Percentiles rank a stretch among this genome's conserved stretches.
These are phyloP conservation scores for Aspergillus cejpii DNA, from an alignment of 2,329 filamentous ascomycete species.

Conservation along the genomic window DNA sequence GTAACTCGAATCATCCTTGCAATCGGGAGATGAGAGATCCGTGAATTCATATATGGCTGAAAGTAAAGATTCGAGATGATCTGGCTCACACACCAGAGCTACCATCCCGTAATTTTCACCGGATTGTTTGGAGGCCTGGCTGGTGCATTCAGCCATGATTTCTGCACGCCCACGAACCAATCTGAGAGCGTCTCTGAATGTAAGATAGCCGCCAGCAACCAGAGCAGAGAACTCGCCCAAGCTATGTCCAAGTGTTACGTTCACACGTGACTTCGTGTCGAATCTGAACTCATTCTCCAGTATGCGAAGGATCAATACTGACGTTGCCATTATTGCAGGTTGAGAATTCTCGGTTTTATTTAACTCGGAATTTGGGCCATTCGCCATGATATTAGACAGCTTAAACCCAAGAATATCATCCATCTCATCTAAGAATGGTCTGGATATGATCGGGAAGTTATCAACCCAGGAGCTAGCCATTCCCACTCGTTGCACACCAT, in stretches of 20 bases:
- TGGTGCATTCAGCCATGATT: constrained; percentile 72
- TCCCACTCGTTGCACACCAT: constrained; percentile 82
- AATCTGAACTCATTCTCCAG: constrained; percentile 82
- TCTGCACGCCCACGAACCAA: constrained; percentile 73
- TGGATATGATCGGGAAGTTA: constrained; percentile 71
- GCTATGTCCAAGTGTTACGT: constrained; percentile 83
- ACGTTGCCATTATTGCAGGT: constrained; percentile 93
- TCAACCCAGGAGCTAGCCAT: constrained; percentile 83
- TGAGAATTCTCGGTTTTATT: constrained; percentile 83
- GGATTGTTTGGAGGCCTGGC: constrained; percentile 56
- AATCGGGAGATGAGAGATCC: constrained; percentile 58
- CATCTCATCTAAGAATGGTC: constrained; percentile 75
- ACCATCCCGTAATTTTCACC: constrained; percentile 92
- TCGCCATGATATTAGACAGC: constrained; percentile 69
- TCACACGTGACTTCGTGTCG: constrained; percentile 60
- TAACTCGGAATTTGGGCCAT: constrained; percentile 69
- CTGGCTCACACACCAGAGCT: constrained; percentile 78
- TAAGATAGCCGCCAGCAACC: constrained; percentile 73
- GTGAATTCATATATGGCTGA: constrained; percentile 72
- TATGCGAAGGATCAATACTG: constrained; percentile 79
- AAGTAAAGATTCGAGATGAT: constrained; percentile 63
- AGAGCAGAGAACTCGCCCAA: constrained; percentile 89
- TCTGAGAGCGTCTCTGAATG: constrained; percentile 68
- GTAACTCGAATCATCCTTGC: constrained; percentile 60
- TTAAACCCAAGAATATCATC: constrained; percentile 68